Percentiles rank a stretch among this genome's conserved stretches.
These are phyloP conservation scores for Vicia sativa DNA, from an alignment of 306 rosid genomes.

Conservation along the genomic window DNA sequence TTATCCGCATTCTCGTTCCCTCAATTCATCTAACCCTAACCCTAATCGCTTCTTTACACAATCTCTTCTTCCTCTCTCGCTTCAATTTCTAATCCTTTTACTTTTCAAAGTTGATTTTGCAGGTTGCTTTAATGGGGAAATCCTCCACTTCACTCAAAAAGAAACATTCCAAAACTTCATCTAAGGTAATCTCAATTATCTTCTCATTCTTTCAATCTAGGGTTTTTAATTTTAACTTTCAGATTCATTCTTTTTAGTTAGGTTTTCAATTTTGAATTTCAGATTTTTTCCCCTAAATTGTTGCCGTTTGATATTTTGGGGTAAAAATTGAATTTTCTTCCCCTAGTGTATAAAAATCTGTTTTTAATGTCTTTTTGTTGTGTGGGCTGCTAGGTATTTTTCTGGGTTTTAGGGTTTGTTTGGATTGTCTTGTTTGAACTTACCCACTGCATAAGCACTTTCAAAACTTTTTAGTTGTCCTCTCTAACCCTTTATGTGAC, in stretches of 20 bases:
- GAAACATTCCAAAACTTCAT: conserved; percentile 63
- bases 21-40: not conserved
- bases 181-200: conserved; percentile 57
- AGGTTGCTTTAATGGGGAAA: conserved; percentile 72
- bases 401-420: not conserved
- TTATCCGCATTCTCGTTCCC: conserved; percentile 6
- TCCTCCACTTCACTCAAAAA: conserved; percentile 66
- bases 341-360: not conserved
- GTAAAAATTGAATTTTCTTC: conserved; percentile 3
- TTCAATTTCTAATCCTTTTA: conserved; percentile 18
- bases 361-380: not conserved
- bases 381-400: too few species aligned
- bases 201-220: conserved; percentile 9
- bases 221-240: conserved; percentile 29
- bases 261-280: conserved; percentile 26
- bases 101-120: conserved; percentile 48
- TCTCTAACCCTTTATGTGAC: not conserved
- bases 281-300: not conserved
- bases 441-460: not conserved
- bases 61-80: not conserved
- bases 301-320: not conserved
- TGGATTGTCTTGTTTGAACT: not conserved
- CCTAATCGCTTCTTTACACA: conserved; percentile 16
- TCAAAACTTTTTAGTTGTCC: not conserved
- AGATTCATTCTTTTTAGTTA: conserved; percentile 14